Conservation (phyloP, 2,329 filamentous ascomycete genomes). For the Microdochium trichocladiopsis region DNA sequence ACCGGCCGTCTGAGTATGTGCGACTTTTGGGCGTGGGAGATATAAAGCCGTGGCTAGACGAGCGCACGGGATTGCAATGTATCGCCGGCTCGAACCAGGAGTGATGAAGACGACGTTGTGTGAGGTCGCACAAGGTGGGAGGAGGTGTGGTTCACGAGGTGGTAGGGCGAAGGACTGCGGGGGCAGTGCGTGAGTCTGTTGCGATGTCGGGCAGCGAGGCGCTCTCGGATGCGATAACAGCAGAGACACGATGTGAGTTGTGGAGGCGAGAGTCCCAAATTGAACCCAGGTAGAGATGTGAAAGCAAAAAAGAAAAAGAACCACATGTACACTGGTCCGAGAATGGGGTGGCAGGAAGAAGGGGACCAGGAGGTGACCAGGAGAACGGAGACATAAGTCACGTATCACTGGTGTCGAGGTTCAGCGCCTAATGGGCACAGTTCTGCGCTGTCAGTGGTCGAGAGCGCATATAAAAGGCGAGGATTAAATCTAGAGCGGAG, state of each 20-base stretch:
- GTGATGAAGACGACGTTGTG: not conserved
- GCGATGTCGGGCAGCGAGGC: not conserved
- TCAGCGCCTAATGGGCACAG: constrained; percentile 33
- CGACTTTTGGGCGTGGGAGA: not conserved
- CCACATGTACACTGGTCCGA: constrained; percentile 19
- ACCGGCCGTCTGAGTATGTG: not conserved
- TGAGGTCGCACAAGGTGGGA: constrained; percentile 13
- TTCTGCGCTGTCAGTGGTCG: constrained; percentile 34
- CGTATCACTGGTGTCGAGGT: constrained; percentile 23
- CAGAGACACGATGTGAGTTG: constrained; percentile 13
- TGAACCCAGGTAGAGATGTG: constrained; percentile 17
- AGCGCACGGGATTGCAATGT: not conserved
- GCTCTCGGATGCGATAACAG: constrained; percentile 1
- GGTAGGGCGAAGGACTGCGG: constrained; percentile 12
- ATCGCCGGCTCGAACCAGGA: not conserved
- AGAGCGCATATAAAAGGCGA: constrained; percentile 30
- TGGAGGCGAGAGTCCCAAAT: constrained; percentile 5
- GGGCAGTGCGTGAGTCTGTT: not conserved
- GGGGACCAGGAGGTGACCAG: not conserved
- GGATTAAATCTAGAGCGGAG: constrained; percentile 35
- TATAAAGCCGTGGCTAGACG: not conserved
- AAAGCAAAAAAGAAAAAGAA: constrained; percentile 19
- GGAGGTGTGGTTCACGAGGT: constrained; percentile 10
- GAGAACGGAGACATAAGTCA: constrained; percentile 25
- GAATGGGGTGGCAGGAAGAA: constrained; percentile 2